Conservation (phyloP, 1,284 basidiomycete genomes). For the Leucocoprinus gongylophorus region DNA sequence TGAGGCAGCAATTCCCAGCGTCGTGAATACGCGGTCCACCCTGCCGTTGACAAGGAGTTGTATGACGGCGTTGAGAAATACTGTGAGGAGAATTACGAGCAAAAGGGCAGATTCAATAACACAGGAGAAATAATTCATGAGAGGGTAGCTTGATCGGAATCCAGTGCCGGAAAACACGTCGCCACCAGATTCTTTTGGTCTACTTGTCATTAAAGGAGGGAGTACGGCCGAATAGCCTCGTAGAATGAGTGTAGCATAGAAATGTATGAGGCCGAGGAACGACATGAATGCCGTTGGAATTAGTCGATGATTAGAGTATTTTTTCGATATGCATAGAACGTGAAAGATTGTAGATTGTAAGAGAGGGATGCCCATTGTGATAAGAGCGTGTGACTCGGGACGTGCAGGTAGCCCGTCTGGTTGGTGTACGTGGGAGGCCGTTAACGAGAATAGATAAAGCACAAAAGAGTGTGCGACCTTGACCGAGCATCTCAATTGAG, state of each 20-base stretch:
- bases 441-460: conserved; percentile 63
- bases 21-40: conserved; percentile 32
- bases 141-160: conserved; percentile 40
- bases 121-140: conserved; percentile 66
- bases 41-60: conserved; percentile 53
- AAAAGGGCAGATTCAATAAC: conserved; percentile 59
- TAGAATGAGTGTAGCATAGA: conserved; percentile 50
- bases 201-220: conserved; percentile 10
- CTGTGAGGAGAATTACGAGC: conserved; percentile 46
- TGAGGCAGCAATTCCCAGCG: conserved; percentile 23
- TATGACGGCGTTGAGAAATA: conserved; percentile 51
- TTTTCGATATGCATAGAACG: conserved; percentile 51
- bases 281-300: conserved; percentile 58
- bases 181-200: conserved; percentile 5
- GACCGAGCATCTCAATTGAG: conserved; percentile 54
- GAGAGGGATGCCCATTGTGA: conserved; percentile 62
- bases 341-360: conserved; percentile 64
- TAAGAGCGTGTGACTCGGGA: conserved; percentile 60
- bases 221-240: conserved; percentile 13
- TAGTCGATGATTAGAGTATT: conserved; percentile 54
- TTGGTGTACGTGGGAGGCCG: conserved; percentile 45
- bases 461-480: conserved; percentile 70
- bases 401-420: conserved; percentile 42
- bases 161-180: conserved; percentile 11
- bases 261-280: conserved; percentile 53